Conservation (phyloP, 495 filamentous ascomycete species). For the Haplographium delicatum region DNA sequence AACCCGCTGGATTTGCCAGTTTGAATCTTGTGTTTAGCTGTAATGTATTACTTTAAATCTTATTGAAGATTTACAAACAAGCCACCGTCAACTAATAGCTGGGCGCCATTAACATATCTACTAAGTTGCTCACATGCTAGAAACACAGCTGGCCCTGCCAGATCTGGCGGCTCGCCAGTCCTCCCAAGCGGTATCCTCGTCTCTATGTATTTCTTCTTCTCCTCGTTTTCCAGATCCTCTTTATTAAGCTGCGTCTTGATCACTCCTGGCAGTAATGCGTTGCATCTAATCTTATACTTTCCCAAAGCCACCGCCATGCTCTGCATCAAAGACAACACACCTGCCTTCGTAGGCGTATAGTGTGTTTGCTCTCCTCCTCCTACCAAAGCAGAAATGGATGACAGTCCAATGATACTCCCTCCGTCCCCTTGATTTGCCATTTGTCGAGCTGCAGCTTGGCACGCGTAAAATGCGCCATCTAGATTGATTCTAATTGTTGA, state of each 20-base stretch:
- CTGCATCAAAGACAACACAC: slow-evolving; percentile 78
- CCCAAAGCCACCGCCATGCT: slow-evolving; percentile 75
- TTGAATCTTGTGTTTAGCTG: no score
- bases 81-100: slow-evolving; percentile 81
- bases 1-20: no score
- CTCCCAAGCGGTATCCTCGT: slow-evolving; percentile 74
- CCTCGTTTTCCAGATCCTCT: slow-evolving; percentile 63
- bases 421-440: slow-evolving; percentile 65
- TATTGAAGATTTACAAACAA: slow-evolving; percentile 53
- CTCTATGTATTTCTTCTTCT: slow-evolving; percentile 78
- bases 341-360: slow-evolving; percentile 89
- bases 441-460: slow-evolving; percentile 74
- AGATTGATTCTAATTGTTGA: slow-evolving; percentile 74
- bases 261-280: slow-evolving; percentile 80
- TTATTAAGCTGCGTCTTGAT: slow-evolving; percentile 84
- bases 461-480: slow-evolving; percentile 77
- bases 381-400: slow-evolving; percentile 75
- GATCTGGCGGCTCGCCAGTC: slow-evolving; percentile 59
- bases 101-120: slow-evolving; percentile 77
- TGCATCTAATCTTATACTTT: slow-evolving; percentile 72
- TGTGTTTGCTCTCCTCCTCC: slow-evolving; percentile 79
- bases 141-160: slow-evolving; percentile 84
- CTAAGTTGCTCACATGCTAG: slow-evolving; percentile 72
- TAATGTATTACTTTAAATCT: no score
- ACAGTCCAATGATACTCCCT: slow-evolving; percentile 78